Evolutionary conservation across 768 basidiomycete genomes (phyloP).

Genomic region (Pleurotus cornucopiae): DNA sequence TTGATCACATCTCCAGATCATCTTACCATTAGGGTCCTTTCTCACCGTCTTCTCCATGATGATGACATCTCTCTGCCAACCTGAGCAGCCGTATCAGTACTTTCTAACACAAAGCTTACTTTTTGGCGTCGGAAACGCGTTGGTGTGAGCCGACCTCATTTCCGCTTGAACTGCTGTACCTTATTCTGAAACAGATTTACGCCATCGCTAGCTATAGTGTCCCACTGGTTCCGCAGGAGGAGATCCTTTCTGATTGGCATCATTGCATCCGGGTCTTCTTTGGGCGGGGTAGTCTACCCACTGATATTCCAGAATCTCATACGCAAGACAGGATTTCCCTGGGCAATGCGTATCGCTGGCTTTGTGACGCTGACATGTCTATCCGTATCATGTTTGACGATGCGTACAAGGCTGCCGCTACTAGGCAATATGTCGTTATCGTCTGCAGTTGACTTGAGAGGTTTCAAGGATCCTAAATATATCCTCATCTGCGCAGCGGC

Average conservation of each 20-base stretch:
- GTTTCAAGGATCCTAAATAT: conserved; percentile 20
- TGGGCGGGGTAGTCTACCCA: conserved; percentile 38
- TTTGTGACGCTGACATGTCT: conserved; percentile 23
- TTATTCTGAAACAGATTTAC: neutral
- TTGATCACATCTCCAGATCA: conserved; percentile 2
- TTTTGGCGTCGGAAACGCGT: conserved; percentile 10
- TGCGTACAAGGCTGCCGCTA: conserved; percentile 21
- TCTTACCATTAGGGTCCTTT: conserved; percentile 8
- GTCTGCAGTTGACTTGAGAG: conserved; percentile 20
- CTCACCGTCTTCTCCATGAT: conserved; percentile 9
- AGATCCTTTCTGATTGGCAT: conserved; percentile 44
- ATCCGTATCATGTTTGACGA: conserved; percentile 19
- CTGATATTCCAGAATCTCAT: conserved; percentile 32
- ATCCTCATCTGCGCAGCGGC: conserved; percentile 13
- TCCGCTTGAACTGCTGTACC: neutral
- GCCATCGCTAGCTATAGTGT: conserved; percentile 28
- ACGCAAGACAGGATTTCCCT: conserved; percentile 12
- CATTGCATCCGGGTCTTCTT: conserved; percentile 34
- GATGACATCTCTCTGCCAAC: conserved; percentile 10
- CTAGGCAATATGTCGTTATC: conserved; percentile 15
- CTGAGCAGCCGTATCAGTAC: conserved; percentile 10
- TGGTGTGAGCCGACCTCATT: neutral
- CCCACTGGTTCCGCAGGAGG: conserved; percentile 38
- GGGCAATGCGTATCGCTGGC: conserved; percentile 25
- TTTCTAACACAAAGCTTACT: conserved; percentile 10